A percentile compares a stretch with the other conserved stretches of the same genome.
Evolutionary conservation across 768 basidiomycete genomes (phyloP).

Genomic region (Sarcodon sp.): DNA sequence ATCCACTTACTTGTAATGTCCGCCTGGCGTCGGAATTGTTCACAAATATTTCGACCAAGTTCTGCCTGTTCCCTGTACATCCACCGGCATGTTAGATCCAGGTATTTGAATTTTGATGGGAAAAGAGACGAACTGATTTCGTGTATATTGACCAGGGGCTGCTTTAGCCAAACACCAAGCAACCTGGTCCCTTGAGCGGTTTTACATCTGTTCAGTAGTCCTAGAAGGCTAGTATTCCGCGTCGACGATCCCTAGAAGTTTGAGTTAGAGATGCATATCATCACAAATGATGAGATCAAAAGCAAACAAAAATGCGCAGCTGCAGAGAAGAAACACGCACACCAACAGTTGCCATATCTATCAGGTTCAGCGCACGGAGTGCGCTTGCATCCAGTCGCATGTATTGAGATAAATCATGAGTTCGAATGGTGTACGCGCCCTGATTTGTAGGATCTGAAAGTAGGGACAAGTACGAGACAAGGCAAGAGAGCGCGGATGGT

Average conservation of each 20-base stretch:
- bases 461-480: conserved; percentile 74
- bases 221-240: conserved; percentile 80
- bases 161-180: conserved; percentile 88
- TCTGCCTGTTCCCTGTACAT: conserved; percentile 63
- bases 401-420: conserved; percentile 86
- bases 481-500: conserved; percentile 68
- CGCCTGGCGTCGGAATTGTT: conserved; percentile 64
- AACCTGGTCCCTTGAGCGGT: conserved; percentile 88
- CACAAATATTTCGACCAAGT: conserved; percentile 77
- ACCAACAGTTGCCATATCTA: conserved; percentile 49
- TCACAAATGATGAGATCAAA: not conserved
- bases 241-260: conserved; percentile 37
- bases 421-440: conserved; percentile 66
- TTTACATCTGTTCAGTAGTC: conserved; percentile 89
- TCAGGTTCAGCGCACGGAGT: conserved; percentile 75
- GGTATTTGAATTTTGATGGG: not conserved
- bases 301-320: not conserved
- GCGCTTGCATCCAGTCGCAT: conserved; percentile 97
- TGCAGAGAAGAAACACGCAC: conserved; percentile 16
- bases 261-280: not conserved
- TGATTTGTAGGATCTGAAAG: conserved; percentile 68
- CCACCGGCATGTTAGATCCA: not conserved
- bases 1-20: conserved; percentile 47
- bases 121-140: conserved; percentile 51
- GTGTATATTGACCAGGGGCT: conserved; percentile 88